phyloP scores from a whole-genome alignment of 805 yeast species.

The Starmerella geochares region DNA sequence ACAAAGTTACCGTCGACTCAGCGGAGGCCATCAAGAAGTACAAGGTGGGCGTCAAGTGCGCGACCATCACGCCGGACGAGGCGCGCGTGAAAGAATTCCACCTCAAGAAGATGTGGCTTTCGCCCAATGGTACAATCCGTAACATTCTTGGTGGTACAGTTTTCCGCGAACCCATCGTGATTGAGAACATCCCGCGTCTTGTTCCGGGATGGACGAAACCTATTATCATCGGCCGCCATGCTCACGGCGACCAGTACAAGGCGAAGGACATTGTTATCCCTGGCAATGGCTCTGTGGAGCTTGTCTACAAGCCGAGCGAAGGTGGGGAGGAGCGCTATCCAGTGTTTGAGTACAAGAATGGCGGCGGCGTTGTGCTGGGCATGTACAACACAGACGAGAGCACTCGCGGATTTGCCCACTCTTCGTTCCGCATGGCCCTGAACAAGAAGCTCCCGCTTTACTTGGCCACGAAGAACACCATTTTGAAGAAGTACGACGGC shows the following conservation, averaged over 20 bases:
- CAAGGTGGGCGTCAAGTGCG: slow-evolving; percentile 93
- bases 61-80: slow-evolving; percentile 93
- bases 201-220: slow-evolving; percentile 92
- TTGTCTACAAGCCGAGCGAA: slow-evolving; percentile 61
- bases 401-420: slow-evolving; percentile 80
- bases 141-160: slow-evolving; percentile 94
- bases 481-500: slow-evolving; percentile 88
- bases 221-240: slow-evolving; percentile 94
- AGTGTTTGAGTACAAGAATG: slow-evolving; percentile 52
- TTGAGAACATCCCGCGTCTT: slow-evolving; percentile 75
- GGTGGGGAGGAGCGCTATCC: slow-evolving; percentile 49
- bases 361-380: slow-evolving; percentile 73
- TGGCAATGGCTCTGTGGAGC: slow-evolving; percentile 65
- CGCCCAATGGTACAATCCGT: slow-evolving; percentile 95
- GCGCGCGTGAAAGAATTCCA: slow-evolving; percentile 84
- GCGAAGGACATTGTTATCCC: slow-evolving; percentile 79
- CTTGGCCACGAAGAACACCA: slow-evolving; percentile 89
- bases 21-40: slow-evolving; percentile 81
- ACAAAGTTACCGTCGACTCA: slow-evolving; percentile 77
- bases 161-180: slow-evolving; percentile 91
- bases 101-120: slow-evolving; percentile 92
- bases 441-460: slow-evolving; percentile 68
- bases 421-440: slow-evolving; percentile 81
- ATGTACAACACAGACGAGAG: slow-evolving; percentile 96
- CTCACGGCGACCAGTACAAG: slow-evolving; percentile 93